Conservation (phyloP, 1,284 basidiomycete genomes). For the Phylloboletellus chloephorus region DNA sequence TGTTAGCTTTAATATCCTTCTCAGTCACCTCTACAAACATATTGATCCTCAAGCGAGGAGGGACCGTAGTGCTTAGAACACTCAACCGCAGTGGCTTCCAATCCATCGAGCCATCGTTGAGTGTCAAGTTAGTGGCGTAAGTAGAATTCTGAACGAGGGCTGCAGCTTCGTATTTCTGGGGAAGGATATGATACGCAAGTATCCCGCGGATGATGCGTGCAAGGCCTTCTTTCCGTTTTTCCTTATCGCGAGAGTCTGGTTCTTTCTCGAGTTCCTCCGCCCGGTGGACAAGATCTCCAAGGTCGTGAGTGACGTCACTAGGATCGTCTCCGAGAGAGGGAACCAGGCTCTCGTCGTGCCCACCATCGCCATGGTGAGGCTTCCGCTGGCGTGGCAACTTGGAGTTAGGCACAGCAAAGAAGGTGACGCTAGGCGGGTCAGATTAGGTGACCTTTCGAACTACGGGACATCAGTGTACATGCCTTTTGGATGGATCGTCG, state of each 20-base stretch:
- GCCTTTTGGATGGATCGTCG: constrained; percentile 39
- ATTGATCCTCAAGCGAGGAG: constrained; percentile 46
- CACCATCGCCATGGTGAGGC: constrained; percentile 8
- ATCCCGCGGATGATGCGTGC: constrained; percentile 53
- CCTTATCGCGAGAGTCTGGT: constrained; percentile 38
- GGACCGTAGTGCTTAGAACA: constrained; percentile 38
- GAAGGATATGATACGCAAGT: constrained; percentile 60
- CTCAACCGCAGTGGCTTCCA: constrained; percentile 53
- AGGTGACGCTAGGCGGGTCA: constrained; percentile 39
- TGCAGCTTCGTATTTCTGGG: constrained; percentile 36
- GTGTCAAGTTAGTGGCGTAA: constrained; percentile 50
- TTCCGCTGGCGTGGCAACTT: constrained; percentile 34
- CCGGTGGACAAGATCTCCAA: constrained; percentile 19
- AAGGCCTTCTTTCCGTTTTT: constrained; percentile 48
- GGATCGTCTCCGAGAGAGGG: not conserved
- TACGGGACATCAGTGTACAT: constrained; percentile 7
- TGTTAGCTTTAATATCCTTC: constrained; percentile 47
- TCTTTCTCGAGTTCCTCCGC: constrained; percentile 24
- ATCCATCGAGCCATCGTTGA: constrained; percentile 48
- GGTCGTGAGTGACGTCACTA: constrained; percentile 7
- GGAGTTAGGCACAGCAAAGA: constrained; percentile 48
- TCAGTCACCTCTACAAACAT: constrained; percentile 47
- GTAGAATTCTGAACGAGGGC: constrained; percentile 56
- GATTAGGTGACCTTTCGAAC: not conserved
- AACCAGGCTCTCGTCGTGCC: not conserved